phyloP scores from a whole-genome alignment of 176 grass and related monocot genomes.

The Ananas comosus region DNA sequence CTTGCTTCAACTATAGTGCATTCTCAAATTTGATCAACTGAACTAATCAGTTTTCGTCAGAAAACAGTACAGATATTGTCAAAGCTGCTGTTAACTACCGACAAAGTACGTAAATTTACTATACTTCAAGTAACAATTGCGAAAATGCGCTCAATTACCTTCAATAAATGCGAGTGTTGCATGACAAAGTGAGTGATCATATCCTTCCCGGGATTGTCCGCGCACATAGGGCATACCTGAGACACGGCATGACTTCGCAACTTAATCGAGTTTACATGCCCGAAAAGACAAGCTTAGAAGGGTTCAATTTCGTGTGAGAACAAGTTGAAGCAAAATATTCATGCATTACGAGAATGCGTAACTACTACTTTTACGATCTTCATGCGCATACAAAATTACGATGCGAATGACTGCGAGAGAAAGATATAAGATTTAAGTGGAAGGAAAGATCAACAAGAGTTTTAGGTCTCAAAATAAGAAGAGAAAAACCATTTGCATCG shows the following conservation, averaged over 20 bases:
- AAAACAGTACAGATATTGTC: not conserved
- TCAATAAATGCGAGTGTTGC: slow-evolving; percentile 55
- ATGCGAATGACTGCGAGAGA: not conserved
- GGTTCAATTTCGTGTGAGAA: not conserved
- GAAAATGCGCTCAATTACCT: slow-evolving; percentile 30
- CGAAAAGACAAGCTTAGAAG: not conserved
- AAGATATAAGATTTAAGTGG: too few relatives aligned
- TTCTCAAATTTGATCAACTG: too few relatives aligned
- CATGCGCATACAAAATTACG: not conserved
- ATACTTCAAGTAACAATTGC: not conserved
- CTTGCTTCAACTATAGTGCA: too few relatives aligned
- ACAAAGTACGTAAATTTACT: not conserved
- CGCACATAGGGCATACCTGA: slow-evolving; percentile 80
- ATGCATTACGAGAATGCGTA: not conserved
- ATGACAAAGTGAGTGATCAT: slow-evolving; percentile 58
- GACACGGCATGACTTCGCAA: not conserved
- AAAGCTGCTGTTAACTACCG: not conserved
- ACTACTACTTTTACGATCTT: not conserved
- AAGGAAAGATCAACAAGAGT: too few relatives aligned
- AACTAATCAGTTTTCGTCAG: too few relatives aligned
- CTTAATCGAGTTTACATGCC: not conserved
- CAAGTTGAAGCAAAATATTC: not conserved
- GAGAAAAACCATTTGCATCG: too few relatives aligned
- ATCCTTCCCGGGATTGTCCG: slow-evolving; percentile 62
- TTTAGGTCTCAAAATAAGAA: too few relatives aligned